Evolutionary conservation across 2,329 filamentous ascomycete species (phyloP).

Genomic region (Trichoderma polysporum): DNA sequence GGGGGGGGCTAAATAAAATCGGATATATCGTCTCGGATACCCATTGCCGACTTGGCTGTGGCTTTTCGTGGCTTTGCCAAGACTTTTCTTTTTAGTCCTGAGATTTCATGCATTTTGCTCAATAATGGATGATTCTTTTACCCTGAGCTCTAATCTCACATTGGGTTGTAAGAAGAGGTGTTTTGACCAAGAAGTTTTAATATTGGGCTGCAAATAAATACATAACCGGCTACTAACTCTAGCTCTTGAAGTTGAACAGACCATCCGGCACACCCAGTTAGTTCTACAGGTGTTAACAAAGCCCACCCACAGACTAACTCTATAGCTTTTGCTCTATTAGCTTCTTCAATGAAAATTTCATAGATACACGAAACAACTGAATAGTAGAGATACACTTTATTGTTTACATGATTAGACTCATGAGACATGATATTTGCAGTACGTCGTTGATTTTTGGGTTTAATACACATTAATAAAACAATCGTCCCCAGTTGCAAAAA

Average conservation of each 20-base stretch:
- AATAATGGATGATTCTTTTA: neutral
- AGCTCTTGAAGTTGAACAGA: too few species aligned
- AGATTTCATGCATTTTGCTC: neutral
- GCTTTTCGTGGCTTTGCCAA: neutral
- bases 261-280: too few species aligned
- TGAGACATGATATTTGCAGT: neutral
- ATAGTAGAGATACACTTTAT: neutral
- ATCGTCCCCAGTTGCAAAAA: neutral
- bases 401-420: neutral
- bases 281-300: too few species aligned
- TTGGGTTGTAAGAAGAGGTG: neutral
- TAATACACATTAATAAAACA: neutral
- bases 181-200: neutral
- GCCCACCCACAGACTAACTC: too few species aligned
- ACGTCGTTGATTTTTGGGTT: neutral
- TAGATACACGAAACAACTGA: neutral
- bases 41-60: slow-evolving; percentile 11
- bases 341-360: too few species aligned
- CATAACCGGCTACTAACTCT: neutral
- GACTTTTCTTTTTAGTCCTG: neutral
- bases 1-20: neutral
- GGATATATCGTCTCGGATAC: neutral
- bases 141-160: neutral
- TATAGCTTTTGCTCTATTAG: too few species aligned
- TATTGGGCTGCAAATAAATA: neutral